Evolutionary conservation across 305 asterid genomes (phyloP), one percentile per base, ranked within the genome.

Genomic region (Euphrasia arctica): DNA sequence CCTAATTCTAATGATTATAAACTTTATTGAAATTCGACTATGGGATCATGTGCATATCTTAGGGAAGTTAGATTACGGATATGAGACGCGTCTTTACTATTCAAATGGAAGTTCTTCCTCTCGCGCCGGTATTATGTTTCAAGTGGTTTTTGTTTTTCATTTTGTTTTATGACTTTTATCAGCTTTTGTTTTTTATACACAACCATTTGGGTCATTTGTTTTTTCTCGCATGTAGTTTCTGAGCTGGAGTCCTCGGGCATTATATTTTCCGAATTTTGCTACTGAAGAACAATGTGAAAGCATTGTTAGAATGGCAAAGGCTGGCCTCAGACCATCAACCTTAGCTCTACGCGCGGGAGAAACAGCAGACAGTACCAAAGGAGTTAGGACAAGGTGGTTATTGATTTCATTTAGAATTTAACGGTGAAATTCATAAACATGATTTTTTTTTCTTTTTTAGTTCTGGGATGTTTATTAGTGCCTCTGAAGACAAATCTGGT

Each of bases 201-300:
- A 31, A n/a, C 64, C 11, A 5, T 68, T 69, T 66, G 58, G 65
- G 63, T 64, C 54, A 58, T 14, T 52, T 59, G 52, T 47, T 45
- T 70, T 54, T 58, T 54, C 6, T 72, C 43, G 9, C 0, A 2
- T 70, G 73, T 76, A 93, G 97, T 80, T 86, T 55, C 79, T 93
- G 76, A 93, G 98, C 85, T 83, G 96, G 98, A 78, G 60, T 51
- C 98, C 98, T 9, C 84, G 96, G 54, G 83, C 94, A 31, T 54
- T 88, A 13, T 84, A 84, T 85, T 93, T 90, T 72, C 98, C 97
- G 28, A 83, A 88, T 71, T 93, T 93, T 63, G 97, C 97, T 50
- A 84, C 90, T 67, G 87, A 59, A 39, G 85, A 93, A 75, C 96
- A 90, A 80, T 93, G 98, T 64, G 65, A 82, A 72, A 70, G 76